These are phyloP conservation scores for Solanum hybrid DNA, from an alignment of 305 asterid genomes.

Conservation along the genomic window DNA sequence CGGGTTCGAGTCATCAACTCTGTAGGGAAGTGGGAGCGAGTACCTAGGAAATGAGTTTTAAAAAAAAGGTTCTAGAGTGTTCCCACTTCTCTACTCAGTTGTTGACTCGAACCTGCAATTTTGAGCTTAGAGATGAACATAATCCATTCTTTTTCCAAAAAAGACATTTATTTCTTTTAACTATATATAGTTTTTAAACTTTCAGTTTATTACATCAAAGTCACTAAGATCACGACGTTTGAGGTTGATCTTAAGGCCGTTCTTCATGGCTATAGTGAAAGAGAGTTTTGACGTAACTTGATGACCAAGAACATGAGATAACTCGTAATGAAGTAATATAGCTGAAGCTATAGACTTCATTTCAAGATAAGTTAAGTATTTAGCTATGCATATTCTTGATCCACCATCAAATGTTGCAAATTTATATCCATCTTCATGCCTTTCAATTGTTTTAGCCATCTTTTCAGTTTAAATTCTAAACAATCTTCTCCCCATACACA, in stretches of 20 bases:
- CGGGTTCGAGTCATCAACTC: not conserved
- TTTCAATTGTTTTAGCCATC: not conserved
- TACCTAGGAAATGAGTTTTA: not conserved
- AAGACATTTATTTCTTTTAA: no score
- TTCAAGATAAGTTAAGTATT: not conserved
- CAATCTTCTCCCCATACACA: slow-evolving; percentile 3
- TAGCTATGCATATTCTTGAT: slow-evolving; percentile 4
- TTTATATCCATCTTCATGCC: not conserved
- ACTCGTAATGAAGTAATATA: not conserved
- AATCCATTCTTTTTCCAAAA: no score
- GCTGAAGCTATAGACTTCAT: not conserved
- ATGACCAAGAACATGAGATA: not conserved
- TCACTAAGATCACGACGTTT: not conserved
- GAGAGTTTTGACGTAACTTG: not conserved
- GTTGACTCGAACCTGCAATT: not conserved
- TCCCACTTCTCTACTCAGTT: not conserved
- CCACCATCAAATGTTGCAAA: not conserved
- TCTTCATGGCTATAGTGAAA: not conserved
- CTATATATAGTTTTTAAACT: not conserved
- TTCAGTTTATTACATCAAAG: no score
- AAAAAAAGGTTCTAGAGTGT: not conserved
- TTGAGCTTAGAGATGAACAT: not conserved
- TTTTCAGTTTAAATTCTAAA: not conserved
- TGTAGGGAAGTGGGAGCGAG: not conserved
- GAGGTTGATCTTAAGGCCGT: not conserved